Conservation (phyloP, 1,139 yeast genomes). For the Kodamaea sp. region DNA sequence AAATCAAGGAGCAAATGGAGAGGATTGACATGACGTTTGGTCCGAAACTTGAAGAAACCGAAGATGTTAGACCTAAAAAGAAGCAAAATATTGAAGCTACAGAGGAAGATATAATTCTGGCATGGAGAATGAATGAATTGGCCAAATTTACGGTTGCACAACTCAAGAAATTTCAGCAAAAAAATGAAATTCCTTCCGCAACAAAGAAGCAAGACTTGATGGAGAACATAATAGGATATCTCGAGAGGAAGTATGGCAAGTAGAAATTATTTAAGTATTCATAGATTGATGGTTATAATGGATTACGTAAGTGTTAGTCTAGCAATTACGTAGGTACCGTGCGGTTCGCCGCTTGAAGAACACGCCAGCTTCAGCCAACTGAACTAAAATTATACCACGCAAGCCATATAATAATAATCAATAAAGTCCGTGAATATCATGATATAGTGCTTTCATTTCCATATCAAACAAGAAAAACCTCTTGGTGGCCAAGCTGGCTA, state of each 20-base stretch:
- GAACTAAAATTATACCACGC: too few relatives aligned
- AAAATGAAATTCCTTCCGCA: slow-evolving; percentile 36
- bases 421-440: too few relatives aligned
- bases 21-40: slow-evolving; percentile 10
- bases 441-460: too few relatives aligned
- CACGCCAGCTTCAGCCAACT: too few relatives aligned
- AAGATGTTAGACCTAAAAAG: slow-evolving; percentile 12
- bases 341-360: too few relatives aligned
- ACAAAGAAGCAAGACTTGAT: slow-evolving; percentile 42
- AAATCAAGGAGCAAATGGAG: slow-evolving; percentile 16
- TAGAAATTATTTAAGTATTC: slow-evolving; percentile 8
- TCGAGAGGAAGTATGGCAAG: slow-evolving; percentile 11
- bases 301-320: not conserved
- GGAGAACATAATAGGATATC: slow-evolving; percentile 31
- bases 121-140: slow-evolving; percentile 39
- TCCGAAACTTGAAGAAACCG: slow-evolving; percentile 13
- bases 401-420: too few relatives aligned
- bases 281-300: not conserved
- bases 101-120: slow-evolving; percentile 35
- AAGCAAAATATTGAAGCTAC: slow-evolving; percentile 18
- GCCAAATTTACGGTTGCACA: slow-evolving; percentile 37
- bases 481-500: slow-evolving; percentile 79
- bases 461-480: slow-evolving; percentile 24
- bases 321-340: too few relatives aligned
- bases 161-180: slow-evolving; percentile 33